These are phyloP conservation scores for Aspergillus nanangensis DNA, from an alignment of 495 filamentous ascomycete species.

Conservation along the genomic window DNA sequence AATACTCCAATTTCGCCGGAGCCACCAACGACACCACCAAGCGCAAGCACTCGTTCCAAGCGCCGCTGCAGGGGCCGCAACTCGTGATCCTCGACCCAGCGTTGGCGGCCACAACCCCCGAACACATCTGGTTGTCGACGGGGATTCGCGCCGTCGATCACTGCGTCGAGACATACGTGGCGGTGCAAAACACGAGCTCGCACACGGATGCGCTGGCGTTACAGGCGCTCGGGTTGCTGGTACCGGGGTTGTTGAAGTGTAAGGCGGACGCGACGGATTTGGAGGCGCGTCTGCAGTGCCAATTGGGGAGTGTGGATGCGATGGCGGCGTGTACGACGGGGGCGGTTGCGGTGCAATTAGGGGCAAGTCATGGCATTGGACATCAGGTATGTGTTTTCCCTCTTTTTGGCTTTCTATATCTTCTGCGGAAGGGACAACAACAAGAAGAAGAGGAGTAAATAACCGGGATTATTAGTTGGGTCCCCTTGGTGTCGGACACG, in stretches of 20 bases:
- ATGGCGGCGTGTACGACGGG: constrained; percentile 48
- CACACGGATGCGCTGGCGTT: constrained; percentile 36
- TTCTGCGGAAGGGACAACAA: no score
- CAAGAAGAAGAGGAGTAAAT: no score
- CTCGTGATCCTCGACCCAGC: constrained; percentile 58
- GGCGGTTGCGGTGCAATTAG: constrained; percentile 36
- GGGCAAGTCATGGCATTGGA: constrained; percentile 62
- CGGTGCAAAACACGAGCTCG: constrained; percentile 28
- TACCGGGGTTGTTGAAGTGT: constrained; percentile 48
- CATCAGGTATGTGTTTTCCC: constrained; percentile 44
- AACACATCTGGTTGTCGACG: constrained; percentile 56
- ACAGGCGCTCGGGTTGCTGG: constrained; percentile 42
- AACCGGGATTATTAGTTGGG: no score
- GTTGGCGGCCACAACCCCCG: constrained; percentile 50
- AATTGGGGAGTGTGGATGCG: constrained; percentile 51
- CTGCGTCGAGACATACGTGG: constrained; percentile 57
- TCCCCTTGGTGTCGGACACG: constrained; percentile 59
- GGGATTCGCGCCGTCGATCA: constrained; percentile 63
- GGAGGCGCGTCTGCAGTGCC: constrained; percentile 46
- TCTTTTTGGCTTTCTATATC: neutral
- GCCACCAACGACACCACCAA: constrained; percentile 49
- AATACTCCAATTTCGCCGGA: constrained; percentile 55
- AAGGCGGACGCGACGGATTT: constrained; percentile 38
- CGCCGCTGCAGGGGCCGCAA: constrained; percentile 41
- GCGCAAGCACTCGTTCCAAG: constrained; percentile 49